Evolutionary conservation across 2,329 filamentous ascomycete genomes (phyloP).

Genomic region (Penicillium digitatum): DNA sequence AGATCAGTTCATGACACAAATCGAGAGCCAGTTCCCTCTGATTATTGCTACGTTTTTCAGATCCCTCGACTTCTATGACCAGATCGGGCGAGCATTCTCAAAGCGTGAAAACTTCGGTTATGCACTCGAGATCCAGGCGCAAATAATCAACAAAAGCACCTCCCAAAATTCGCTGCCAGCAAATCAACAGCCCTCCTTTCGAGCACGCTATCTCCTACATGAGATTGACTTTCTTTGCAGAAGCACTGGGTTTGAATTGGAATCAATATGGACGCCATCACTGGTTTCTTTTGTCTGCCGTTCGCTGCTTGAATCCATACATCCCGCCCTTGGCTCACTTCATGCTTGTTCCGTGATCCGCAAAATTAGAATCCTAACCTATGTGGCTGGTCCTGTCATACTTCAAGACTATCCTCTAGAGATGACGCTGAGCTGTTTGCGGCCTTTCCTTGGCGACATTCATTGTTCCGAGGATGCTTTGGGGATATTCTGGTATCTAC

Average conservation of each 20-base stretch:
- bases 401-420: slow-evolving; percentile 77
- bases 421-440: slow-evolving; percentile 78
- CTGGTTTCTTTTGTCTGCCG: slow-evolving; percentile 71
- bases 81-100: slow-evolving; percentile 63
- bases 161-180: slow-evolving; percentile 64
- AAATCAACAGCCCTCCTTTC: slow-evolving; percentile 84
- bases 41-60: slow-evolving; percentile 74
- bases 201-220: slow-evolving; percentile 68
- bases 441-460: slow-evolving; percentile 72
- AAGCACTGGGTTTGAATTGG: slow-evolving; percentile 62
- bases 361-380: slow-evolving; percentile 77
- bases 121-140: slow-evolving; percentile 61
- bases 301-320: slow-evolving; percentile 73
- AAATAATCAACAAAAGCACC: slow-evolving; percentile 66
- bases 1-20: slow-evolving; percentile 58
- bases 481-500: slow-evolving; percentile 79
- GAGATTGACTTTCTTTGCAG: slow-evolving; percentile 76
- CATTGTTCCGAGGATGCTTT: slow-evolving; percentile 89
- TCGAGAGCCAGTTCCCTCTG: slow-evolving; percentile 68
- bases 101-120: slow-evolving; percentile 57
- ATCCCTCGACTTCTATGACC: slow-evolving; percentile 71
- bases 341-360: slow-evolving; percentile 83
- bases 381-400: slow-evolving; percentile 69
- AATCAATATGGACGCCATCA: slow-evolving; percentile 69
- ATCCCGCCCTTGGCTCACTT: slow-evolving; percentile 77